phyloP scores from a whole-genome alignment of 2,329 filamentous ascomycete species.

The Beauveria medogensis region DNA sequence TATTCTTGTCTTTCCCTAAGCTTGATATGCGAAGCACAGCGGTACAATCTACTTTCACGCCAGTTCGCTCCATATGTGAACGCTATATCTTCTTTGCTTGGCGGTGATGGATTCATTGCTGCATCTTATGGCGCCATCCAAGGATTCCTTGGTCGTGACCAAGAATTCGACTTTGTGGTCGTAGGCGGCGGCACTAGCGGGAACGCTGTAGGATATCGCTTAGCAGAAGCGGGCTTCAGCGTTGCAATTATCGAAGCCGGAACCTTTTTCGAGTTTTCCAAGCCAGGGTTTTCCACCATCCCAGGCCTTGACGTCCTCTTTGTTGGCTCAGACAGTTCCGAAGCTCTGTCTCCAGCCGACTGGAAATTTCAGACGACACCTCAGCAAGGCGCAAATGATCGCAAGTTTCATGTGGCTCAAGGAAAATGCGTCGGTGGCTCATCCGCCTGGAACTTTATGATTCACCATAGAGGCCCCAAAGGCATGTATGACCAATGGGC shows the following conservation, averaged over 20 bases:
- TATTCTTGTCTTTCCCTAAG: background rate
- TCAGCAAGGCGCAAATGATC: slow-evolving; percentile 15
- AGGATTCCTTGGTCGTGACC: background rate
- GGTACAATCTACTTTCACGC: background rate
- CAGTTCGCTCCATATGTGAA: background rate
- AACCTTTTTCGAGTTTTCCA: slow-evolving; percentile 24
- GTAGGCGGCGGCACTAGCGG: slow-evolving; percentile 24
- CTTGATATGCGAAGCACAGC: background rate
- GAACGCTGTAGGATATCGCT: slow-evolving; percentile 21
- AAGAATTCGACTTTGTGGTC: slow-evolving; percentile 17
- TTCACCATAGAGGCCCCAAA: slow-evolving; percentile 24
- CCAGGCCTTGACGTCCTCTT: slow-evolving; percentile 18
- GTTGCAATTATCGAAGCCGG: slow-evolving; percentile 24
- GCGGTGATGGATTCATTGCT: background rate
- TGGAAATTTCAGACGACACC: slow-evolving; percentile 24
- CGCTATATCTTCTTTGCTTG: background rate
- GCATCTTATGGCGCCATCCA: background rate
- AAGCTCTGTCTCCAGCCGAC: slow-evolving; percentile 17
- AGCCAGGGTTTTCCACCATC: slow-evolving; percentile 19
- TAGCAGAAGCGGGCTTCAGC: slow-evolving; percentile 16
- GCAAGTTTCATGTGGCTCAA: slow-evolving; percentile 27
- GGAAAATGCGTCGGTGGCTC: slow-evolving; percentile 32
- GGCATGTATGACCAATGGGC: slow-evolving; percentile 25
- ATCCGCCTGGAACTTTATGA: slow-evolving; percentile 29
- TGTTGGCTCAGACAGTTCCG: slow-evolving; percentile 15